Evolutionary conservation across 1,284 basidiomycete species (phyloP).

Genomic region (Mycosarcoma mackinlayi): DNA sequence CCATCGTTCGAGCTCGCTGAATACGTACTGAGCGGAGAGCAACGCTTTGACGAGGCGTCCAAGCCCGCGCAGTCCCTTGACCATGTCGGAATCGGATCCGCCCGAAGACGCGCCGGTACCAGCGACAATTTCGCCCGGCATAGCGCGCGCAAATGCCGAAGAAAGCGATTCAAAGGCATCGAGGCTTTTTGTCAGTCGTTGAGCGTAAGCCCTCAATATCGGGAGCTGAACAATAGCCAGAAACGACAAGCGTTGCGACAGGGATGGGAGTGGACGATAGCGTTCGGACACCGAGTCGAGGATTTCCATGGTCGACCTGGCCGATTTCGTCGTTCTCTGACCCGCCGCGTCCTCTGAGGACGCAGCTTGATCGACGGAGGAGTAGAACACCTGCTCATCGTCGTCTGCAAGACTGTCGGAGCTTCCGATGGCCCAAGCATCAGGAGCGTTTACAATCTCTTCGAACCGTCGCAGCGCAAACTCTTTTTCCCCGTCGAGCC

Average conservation of each 20-base stretch:
- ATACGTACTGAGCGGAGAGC: conserved; percentile 52
- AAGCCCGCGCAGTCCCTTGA: conserved; percentile 60
- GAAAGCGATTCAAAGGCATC: conserved; percentile 84
- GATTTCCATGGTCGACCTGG: conserved; percentile 47
- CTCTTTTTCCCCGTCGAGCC: conserved; percentile 74
- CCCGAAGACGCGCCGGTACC: conserved; percentile 14
- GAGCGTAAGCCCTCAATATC: conserved; percentile 80
- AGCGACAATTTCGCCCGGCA: conserved; percentile 77
- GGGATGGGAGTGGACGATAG: conserved; percentile 84
- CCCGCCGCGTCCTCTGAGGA: conserved; percentile 1
- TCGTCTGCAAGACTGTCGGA: conserved; percentile 74
- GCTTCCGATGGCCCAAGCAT: conserved; percentile 84
- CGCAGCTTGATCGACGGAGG: background rate
- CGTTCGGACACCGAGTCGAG: conserved; percentile 75
- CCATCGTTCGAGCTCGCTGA: conserved; percentile 54
- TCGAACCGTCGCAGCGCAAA: conserved; percentile 84
- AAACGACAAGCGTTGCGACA: conserved; percentile 82
- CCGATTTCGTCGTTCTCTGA: conserved; percentile 54
- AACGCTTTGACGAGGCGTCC: conserved; percentile 60
- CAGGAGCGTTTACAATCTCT: conserved; percentile 80
- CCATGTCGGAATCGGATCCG: conserved; percentile 54
- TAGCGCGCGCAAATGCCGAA: conserved; percentile 82
- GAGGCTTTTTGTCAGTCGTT: conserved; percentile 82
- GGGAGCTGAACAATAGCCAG: conserved; percentile 86
- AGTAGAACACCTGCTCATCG: conserved; percentile 68